A percentile compares a stretch with the other conserved stretches of the same genome.
phyloP scores from a whole-genome alignment of 2,329 filamentous ascomycete species.

The Verticillium longisporum region DNA sequence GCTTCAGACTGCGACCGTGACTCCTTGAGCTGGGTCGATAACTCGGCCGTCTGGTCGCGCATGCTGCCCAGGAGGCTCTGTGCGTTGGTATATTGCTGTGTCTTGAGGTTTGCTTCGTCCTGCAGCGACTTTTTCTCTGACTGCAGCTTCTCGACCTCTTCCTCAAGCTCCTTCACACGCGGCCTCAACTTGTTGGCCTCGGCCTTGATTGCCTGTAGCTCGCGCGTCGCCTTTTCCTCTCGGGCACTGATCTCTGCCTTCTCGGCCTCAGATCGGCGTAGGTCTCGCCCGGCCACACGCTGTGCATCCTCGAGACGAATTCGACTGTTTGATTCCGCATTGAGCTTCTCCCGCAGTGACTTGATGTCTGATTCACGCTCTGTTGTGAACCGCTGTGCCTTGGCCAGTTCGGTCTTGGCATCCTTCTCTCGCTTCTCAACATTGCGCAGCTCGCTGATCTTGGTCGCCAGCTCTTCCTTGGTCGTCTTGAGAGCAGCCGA shows the following conservation, averaged over 20 bases:
- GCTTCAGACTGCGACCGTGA: constrained; percentile 74
- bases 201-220: constrained; percentile 65
- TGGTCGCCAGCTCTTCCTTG: constrained; percentile 64
- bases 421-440: constrained; percentile 80
- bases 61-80: constrained; percentile 85
- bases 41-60: constrained; percentile 85
- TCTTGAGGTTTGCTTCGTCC: constrained; percentile 79
- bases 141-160: constrained; percentile 60
- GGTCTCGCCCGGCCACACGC: constrained; percentile 65
- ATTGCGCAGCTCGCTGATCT: constrained; percentile 56
- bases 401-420: constrained; percentile 64
- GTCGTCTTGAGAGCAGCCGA: constrained; percentile 64
- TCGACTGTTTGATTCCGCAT: constrained; percentile 64
- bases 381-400: constrained; percentile 60
- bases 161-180: constrained; percentile 61
- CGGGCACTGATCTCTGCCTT: constrained; percentile 70
- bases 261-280: constrained; percentile 70
- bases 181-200: constrained; percentile 63
- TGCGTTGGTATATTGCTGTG: constrained; percentile 76
- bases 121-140: constrained; percentile 61
- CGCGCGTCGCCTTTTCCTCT: constrained; percentile 63
- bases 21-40: constrained; percentile 88
- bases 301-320: constrained; percentile 74
- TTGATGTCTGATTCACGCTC: constrained; percentile 77
- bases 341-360: constrained; percentile 69